Conservation (phyloP, 2,329 filamentous ascomycete species). For the Fusarium tjaetaba region DNA sequence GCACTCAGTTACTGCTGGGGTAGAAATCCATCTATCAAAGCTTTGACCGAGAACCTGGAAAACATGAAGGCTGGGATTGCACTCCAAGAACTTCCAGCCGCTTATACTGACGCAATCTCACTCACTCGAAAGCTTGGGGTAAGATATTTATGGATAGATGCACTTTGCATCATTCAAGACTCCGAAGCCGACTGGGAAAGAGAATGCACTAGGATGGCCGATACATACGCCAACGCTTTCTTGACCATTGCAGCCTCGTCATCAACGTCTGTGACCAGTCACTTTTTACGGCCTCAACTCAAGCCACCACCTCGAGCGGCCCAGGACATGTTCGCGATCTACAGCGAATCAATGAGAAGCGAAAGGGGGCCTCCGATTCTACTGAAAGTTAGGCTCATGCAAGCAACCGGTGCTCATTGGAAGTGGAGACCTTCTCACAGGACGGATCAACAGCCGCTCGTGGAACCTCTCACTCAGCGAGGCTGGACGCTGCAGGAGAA, state of each 20-base stretch:
- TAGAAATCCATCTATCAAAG: not conserved
- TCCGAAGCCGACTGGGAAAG: conserved; percentile 27
- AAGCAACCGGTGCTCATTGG: conserved; percentile 29
- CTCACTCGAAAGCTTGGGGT: conserved; percentile 10
- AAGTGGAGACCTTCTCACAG: conserved; percentile 12
- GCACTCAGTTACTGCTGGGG: conserved; percentile 40
- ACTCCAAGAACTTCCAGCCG: conserved; percentile 11
- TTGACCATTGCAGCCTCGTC: conserved; percentile 33
- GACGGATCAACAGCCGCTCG: conserved; percentile 3
- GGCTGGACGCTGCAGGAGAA: conserved; percentile 36
- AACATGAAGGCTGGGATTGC: conserved; percentile 9
- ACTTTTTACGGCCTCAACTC: conserved; percentile 17
- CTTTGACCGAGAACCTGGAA: not conserved
- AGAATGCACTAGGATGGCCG: conserved; percentile 28
- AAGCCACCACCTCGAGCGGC: not conserved
- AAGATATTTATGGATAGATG: conserved; percentile 33
- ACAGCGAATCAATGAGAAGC: not conserved
- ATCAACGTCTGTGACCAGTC: conserved; percentile 13
- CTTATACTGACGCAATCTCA: conserved; percentile 15
- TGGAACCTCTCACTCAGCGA: conserved; percentile 23
- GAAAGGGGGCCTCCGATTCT: not conserved
- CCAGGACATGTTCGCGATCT: not conserved
- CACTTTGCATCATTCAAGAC: conserved; percentile 33
- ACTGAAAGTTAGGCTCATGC: conserved; percentile 22
- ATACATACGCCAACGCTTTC: conserved; percentile 24